Evolutionary conservation across 2,329 filamentous ascomycete species (phyloP).

Genomic region (Endoconidiophora laricicola): DNA sequence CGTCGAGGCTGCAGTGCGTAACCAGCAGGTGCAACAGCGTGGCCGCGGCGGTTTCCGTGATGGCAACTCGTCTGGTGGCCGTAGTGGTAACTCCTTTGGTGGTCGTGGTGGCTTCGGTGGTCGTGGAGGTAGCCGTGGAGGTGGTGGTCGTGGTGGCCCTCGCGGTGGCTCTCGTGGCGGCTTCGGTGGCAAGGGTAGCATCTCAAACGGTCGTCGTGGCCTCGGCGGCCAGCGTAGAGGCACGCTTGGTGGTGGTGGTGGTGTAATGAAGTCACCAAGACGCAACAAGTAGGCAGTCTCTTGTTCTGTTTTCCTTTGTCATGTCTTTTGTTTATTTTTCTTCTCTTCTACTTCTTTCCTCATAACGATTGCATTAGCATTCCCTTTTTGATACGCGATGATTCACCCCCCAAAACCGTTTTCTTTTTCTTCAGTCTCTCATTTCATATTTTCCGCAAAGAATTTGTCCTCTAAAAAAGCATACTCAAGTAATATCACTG

Average conservation of each 20-base stretch:
- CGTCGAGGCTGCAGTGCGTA: conserved; percentile 20
- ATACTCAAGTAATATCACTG: too few relatives aligned
- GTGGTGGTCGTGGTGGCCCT: conserved; percentile 21
- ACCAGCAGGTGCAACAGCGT: conserved; percentile 26
- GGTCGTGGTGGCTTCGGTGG: conserved; percentile 15
- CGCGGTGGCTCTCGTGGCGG: conserved; percentile 22
- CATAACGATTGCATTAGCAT: conserved; percentile 2
- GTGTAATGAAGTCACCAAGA: conserved; percentile 25
- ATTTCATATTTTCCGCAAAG: not conserved
- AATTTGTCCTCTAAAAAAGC: too few relatives aligned
- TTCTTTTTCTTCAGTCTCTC: not conserved
- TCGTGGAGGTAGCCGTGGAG: conserved; percentile 21
- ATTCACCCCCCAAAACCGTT: too few relatives aligned
- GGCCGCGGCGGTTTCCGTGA: conserved; percentile 25
- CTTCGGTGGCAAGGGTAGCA: conserved; percentile 30
- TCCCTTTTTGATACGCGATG: not conserved
- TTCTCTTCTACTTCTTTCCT: not conserved
- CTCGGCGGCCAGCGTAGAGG: conserved; percentile 35
- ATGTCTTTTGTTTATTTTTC: not conserved
- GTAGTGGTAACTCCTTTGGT: conserved; percentile 15
- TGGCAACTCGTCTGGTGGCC: conserved; percentile 27
- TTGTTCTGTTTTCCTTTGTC: not conserved
- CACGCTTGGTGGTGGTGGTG: conserved; percentile 18
- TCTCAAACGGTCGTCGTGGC: conserved; percentile 29
- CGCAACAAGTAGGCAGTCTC: conserved; percentile 1